Evolutionary conservation across 2,329 filamentous ascomycete species (phyloP).

Genomic region (Lachnellula arida): DNA sequence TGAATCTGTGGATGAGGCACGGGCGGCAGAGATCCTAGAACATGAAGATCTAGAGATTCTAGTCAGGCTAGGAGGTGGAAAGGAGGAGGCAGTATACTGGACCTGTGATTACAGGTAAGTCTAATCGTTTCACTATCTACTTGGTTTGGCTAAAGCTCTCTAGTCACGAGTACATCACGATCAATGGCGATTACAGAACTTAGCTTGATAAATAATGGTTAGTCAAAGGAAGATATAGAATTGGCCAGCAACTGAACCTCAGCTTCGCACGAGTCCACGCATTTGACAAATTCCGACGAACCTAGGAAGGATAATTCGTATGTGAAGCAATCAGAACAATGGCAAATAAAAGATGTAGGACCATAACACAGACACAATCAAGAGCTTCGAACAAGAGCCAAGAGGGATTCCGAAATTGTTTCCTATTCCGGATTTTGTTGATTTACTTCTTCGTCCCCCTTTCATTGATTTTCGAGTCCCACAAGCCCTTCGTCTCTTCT

Average conservation of each 20-base stretch:
- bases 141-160: conserved; percentile 14
- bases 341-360: no score
- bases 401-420: no score
- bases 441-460: neutral
- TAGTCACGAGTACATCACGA: conserved; percentile 62
- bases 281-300: no score
- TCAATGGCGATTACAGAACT: conserved; percentile 65
- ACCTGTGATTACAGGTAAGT: conserved; percentile 83
- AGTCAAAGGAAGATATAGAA: no score
- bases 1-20: conserved; percentile 69
- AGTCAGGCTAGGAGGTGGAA: conserved; percentile 65
- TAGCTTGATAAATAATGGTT: conserved; percentile 27
- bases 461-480: neutral
- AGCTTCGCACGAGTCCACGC: neutral
- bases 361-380: no score
- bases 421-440: no score
- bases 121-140: conserved; percentile 17
- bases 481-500: conserved; percentile 31
- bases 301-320: no score
- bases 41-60: conserved; percentile 76
- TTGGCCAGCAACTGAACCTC: no score
- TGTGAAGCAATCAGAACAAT: neutral
- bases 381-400: no score
- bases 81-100: conserved; percentile 69
- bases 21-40: conserved; percentile 73